phyloP scores from a whole-genome alignment of 495 filamentous ascomycete species.

The Sordaria brevicollis region DNA sequence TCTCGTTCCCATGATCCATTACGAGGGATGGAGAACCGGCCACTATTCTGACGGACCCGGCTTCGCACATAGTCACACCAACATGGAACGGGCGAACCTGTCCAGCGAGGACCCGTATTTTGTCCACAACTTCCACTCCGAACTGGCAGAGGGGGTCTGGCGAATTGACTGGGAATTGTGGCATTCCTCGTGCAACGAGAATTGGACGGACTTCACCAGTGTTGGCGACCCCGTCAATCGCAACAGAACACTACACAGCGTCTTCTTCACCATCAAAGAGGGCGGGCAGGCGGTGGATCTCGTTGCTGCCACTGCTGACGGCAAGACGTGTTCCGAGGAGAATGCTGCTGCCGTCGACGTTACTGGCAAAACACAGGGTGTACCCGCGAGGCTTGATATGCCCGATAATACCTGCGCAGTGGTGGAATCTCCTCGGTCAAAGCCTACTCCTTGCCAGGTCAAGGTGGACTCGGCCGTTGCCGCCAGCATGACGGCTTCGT shows the following conservation, averaged over 20 bases:
- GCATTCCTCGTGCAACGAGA: slow-evolving; percentile 5
- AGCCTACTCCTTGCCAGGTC: slow-evolving; percentile 1
- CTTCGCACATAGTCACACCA: not conserved
- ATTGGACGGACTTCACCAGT: not conserved
- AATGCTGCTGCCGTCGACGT: not conserved
- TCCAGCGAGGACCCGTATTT: slow-evolving; percentile 16
- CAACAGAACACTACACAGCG: not conserved
- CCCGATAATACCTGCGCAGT: not conserved
- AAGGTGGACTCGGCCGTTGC: slow-evolving; percentile 1
- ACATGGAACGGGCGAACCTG: slow-evolving; percentile 4
- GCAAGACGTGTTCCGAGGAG: not conserved
- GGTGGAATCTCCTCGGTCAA: not conserved
- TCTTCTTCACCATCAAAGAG: slow-evolving; percentile 13
- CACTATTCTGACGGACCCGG: slow-evolving; percentile 5
- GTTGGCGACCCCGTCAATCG: not conserved
- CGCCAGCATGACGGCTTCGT: slow-evolving; percentile 4
- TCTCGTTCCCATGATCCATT: slow-evolving; percentile 4
- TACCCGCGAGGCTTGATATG: not conserved
- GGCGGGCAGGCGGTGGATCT: slow-evolving; percentile 15
- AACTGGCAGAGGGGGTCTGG: slow-evolving; percentile 8
- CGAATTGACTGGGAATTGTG: slow-evolving; percentile 12
- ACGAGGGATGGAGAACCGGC: not conserved
- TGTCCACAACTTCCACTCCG: not conserved
- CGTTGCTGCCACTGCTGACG: slow-evolving; percentile 17
- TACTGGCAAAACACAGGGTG: not conserved